These are phyloP conservation scores for Coniochaeta prunicola DNA, from an alignment of 2,329 filamentous ascomycete genomes.

Conservation along the genomic window DNA sequence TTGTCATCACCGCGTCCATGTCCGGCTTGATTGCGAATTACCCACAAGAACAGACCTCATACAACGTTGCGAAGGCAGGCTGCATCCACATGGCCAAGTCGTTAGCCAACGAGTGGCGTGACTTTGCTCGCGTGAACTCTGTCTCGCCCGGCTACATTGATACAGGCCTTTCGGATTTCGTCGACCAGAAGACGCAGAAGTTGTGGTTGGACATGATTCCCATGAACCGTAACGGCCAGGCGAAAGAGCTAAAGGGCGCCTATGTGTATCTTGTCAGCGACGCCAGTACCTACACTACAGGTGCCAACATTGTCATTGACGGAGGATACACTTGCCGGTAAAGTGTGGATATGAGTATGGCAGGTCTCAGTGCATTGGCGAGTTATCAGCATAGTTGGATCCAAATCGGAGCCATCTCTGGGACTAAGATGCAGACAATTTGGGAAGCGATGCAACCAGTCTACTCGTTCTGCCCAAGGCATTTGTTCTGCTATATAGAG, in stretches of 20 bases:
- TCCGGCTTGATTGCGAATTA: constrained; percentile 64
- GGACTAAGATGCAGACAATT: neutral
- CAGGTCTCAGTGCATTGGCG: neutral
- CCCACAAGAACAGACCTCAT: constrained; percentile 60
- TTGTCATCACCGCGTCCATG: constrained; percentile 65
- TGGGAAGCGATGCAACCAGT: neutral
- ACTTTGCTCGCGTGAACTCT: constrained; percentile 58
- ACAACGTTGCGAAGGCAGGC: constrained; percentile 58
- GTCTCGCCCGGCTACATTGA: constrained; percentile 63
- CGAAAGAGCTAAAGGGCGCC: constrained; percentile 68
- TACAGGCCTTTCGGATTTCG: constrained; percentile 60
- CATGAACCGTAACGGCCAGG: constrained; percentile 60
- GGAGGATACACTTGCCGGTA: constrained; percentile 47
- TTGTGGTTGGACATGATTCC: constrained; percentile 71
- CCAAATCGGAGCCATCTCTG: neutral
- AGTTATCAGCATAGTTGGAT: neutral
- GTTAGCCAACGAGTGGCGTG: constrained; percentile 59
- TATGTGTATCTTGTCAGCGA: constrained; percentile 72
- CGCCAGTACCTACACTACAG: constrained; percentile 69
- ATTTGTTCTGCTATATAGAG: neutral
- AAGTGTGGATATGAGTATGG: neutral
- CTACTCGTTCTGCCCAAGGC: neutral
- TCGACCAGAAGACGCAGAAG: constrained; percentile 59
- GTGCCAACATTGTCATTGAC: constrained; percentile 62
- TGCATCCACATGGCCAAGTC: constrained; percentile 37